Conservation (phyloP, 805 yeast genomes). For the Ogataea philodendri region DNA sequence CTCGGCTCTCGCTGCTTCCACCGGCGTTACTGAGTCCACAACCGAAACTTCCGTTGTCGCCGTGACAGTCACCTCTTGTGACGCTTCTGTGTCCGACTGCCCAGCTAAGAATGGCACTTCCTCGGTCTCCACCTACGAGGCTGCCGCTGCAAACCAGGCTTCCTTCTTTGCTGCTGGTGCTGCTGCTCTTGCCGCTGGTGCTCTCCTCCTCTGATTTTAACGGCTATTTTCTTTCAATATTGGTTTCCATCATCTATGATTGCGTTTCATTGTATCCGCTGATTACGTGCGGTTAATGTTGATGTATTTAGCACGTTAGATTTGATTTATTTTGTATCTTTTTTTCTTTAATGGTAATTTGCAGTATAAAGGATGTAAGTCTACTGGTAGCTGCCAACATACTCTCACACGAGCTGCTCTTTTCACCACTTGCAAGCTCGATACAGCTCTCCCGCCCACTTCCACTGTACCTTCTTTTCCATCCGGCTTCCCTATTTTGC, state of each 20-base stretch:
- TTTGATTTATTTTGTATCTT: constrained; percentile 6
- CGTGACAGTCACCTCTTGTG: constrained; percentile 39
- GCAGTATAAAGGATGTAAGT: constrained; percentile 3
- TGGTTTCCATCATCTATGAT: too few species aligned
- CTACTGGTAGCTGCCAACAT: too few species aligned
- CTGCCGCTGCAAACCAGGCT: constrained; percentile 33
- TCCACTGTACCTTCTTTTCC: too few species aligned
- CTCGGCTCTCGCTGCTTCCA: constrained; percentile 36
- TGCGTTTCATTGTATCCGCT: constrained; percentile 5
- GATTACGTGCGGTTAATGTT: constrained; percentile 5
- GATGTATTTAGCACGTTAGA: constrained; percentile 7
- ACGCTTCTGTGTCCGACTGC: constrained; percentile 36
- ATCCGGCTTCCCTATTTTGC: too few species aligned
- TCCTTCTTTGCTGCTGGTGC: constrained; percentile 35
- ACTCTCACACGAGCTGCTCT: too few species aligned
- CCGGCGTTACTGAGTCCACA: constrained; percentile 27
- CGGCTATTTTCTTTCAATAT: too few species aligned
- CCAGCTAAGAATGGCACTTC: constrained; percentile 22
- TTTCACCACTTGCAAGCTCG: too few species aligned
- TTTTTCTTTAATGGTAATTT: constrained; percentile 5
- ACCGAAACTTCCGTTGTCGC: constrained; percentile 36
- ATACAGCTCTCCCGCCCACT: too few species aligned
- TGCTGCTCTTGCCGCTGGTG: constrained; percentile 35
- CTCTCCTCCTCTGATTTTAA: constrained; percentile 12
- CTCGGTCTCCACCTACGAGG: constrained; percentile 35